Evolutionary conservation across 139 green algal species (phyloP), one percentile per base, ranked within the genome.

Genomic region (Chlorella sp.): DNA sequence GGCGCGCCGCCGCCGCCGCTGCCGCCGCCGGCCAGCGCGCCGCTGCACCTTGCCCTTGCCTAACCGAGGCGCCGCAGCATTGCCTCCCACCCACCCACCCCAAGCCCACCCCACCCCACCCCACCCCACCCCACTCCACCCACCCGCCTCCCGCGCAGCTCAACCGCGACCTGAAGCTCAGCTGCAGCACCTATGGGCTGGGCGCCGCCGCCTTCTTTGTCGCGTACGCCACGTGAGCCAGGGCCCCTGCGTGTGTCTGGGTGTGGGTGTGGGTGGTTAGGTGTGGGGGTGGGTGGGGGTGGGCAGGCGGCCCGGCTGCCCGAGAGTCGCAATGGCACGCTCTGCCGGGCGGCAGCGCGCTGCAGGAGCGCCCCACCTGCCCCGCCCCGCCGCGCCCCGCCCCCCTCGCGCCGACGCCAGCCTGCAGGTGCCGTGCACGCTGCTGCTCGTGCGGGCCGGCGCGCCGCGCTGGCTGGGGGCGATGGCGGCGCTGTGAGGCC

Each of bases 131-230:
- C n/a, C n/a, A n/a, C n/a, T n/a, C n/a, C n/a, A n/a, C n/a, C n/a
- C n/a, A n/a, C n/a, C n/a, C n/a, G n/a, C n/a, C n/a, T n/a, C n/a
- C n/a, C n/a, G n/a, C n/a, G 35, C 81, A 91, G 56, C 73, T 96
- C 21, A 92, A 86, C 7, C 56, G 71, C 7, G 81, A 90, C 58
- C 72, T 95, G 17, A 74, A 79, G 9, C 85, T 95, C 40, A 74
- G 71, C 25, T 84, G 87, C 58, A 53, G 84, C 11, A 80, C 89
- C 21, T 95, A 95, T 56, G 91, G 91, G 33, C 50, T 94, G 23
- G 91, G 91, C 38, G 86, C 84, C 11, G 84, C 85, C 15, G 79
- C 96, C 12, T 96, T 96, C 71, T 96, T 96, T 70, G 55, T 96
- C 19, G 82, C 81, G 45, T 96, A 96, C 73, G 77, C 70, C 0